Evolutionary conservation across 1,284 basidiomycete genomes (phyloP).

Genomic region (Xanthoconium separans): DNA sequence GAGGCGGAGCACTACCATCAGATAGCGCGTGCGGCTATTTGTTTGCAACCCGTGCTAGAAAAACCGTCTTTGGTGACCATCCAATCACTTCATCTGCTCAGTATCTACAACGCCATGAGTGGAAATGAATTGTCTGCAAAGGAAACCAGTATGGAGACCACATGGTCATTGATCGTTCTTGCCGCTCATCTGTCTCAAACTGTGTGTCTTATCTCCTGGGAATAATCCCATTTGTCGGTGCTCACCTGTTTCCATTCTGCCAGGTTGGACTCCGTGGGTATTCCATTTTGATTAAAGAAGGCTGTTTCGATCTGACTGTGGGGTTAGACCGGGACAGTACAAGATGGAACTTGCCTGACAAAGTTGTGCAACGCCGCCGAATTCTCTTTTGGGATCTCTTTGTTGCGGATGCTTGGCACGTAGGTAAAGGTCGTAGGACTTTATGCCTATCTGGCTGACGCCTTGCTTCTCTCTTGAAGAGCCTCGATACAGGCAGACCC

Average conservation of each 20-base stretch:
- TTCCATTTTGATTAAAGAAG: conserved; percentile 11
- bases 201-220: conserved; percentile 38
- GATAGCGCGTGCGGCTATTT: conserved; percentile 57
- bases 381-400: conserved; percentile 60
- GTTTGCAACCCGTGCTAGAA: conserved; percentile 60
- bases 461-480: conserved; percentile 33
- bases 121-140: conserved; percentile 36
- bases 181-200: conserved; percentile 58
- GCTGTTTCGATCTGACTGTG: conserved; percentile 15
- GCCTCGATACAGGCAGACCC: conserved; percentile 61
- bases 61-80: conserved; percentile 66
- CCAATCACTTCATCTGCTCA: conserved; percentile 59
- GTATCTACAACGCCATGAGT: conserved; percentile 53
- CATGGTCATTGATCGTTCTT: conserved; percentile 57
- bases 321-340: conserved; percentile 55
- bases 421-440: conserved; percentile 22
- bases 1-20: conserved; percentile 63
- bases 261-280: conserved; percentile 60
- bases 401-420: conserved; percentile 51
- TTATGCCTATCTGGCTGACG: conserved; percentile 8
- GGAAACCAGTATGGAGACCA: conserved; percentile 57
- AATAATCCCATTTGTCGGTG: conserved; percentile 5
- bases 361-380: conserved; percentile 53
- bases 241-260: conserved; percentile 16
- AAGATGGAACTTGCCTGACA: conserved; percentile 51